Evolutionary conservation across 2,329 filamentous ascomycete species (phyloP), one percentile per base, ranked within the genome.

Genomic region (Diaporthe citri): DNA sequence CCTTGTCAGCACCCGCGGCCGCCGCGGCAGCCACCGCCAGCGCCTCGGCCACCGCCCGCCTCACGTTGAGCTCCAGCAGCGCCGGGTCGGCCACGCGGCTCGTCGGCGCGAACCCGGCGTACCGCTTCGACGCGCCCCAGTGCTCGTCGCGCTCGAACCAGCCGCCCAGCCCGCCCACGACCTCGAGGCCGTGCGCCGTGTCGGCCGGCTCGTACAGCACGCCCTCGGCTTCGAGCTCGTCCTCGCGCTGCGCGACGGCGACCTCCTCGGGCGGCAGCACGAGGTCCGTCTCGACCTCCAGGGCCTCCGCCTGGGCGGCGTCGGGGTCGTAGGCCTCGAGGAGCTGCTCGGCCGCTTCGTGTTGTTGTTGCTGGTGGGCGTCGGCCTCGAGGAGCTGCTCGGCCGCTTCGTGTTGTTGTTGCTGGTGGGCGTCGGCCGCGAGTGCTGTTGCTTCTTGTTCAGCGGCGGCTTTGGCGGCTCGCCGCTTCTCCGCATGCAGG

Each of bases 91-190:
- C 80, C 12, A 88, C 82, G 79, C 84, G 86, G 1, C 82, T 79
- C 8, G 78, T 74, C 48, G 82, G 82, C 67, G 81, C 83, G 77
- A 90, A 91, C 2, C 85, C 84, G 22, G 79, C 79, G 76, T 88
- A 87, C 66, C 84, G 79, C 78, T 85, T 86, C 75, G 85, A 85
- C 51, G 82, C 74, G 62, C 84, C 84, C 88, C 90, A 91, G 79
- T 90, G 85, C n/a, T 84, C 84, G n/a, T 83, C 82, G 70, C 84
- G 80, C 10, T 90, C 85, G 89, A 89, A 92, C 89, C 89, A 92
- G 36, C 81, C 82, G 46, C 82, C 82, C 51, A 90, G 75, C 1
- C 86, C 83, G 55, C 85, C 86, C 17, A 90, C 85, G 67, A 86
- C 83, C 76, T 88, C 85, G 3, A 91, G 83, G 0, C 83, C 87